phyloP scores from a whole-genome alignment of 1,139 yeast species.

The Meyerozyma athensensis region DNA sequence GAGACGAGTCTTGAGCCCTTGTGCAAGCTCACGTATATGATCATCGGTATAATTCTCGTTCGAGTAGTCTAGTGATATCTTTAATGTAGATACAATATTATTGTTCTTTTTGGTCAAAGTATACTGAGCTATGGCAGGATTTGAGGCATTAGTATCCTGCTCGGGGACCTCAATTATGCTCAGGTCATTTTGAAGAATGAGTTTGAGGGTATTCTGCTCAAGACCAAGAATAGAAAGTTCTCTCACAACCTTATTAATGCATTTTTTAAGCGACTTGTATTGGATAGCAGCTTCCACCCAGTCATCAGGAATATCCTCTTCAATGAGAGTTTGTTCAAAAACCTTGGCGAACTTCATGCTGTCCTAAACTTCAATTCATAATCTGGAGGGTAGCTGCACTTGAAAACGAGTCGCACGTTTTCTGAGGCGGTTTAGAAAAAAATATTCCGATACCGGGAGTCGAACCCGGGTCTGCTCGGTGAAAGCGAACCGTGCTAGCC shows the following conservation, averaged over 20 bases:
- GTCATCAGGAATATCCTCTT: slow-evolving; percentile 59
- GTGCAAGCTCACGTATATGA: slow-evolving; percentile 31
- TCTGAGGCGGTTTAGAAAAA: slow-evolving; percentile 14
- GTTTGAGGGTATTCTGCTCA: slow-evolving; percentile 43
- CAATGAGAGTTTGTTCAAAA: slow-evolving; percentile 56
- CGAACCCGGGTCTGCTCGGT: slow-evolving; percentile 83
- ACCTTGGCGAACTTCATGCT: slow-evolving; percentile 71
- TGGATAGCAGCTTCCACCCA: slow-evolving; percentile 71
- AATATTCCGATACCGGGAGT: slow-evolving; percentile 71
- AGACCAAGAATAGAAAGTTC: slow-evolving; percentile 55
- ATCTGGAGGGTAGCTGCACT: not conserved
- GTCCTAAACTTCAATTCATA: not conserved
- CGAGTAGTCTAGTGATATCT: slow-evolving; percentile 33
- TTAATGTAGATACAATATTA: slow-evolving; percentile 33
- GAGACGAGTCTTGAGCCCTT: slow-evolving; percentile 27
- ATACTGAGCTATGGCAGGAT: slow-evolving; percentile 43
- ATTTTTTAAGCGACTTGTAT: slow-evolving; percentile 65
- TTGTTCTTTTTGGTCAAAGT: slow-evolving; percentile 27
- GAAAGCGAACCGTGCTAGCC: slow-evolving; percentile 83
- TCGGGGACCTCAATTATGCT: not conserved
- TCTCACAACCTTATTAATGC: slow-evolving; percentile 56
- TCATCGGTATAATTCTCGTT: slow-evolving; percentile 30
- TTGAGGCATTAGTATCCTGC: slow-evolving; percentile 24
- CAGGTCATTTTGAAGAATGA: slow-evolving; percentile 22
- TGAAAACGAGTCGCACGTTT: not conserved